phyloP scores from a whole-genome alignment of 2,329 filamentous ascomycete species.

The Xylaria multiplex region DNA sequence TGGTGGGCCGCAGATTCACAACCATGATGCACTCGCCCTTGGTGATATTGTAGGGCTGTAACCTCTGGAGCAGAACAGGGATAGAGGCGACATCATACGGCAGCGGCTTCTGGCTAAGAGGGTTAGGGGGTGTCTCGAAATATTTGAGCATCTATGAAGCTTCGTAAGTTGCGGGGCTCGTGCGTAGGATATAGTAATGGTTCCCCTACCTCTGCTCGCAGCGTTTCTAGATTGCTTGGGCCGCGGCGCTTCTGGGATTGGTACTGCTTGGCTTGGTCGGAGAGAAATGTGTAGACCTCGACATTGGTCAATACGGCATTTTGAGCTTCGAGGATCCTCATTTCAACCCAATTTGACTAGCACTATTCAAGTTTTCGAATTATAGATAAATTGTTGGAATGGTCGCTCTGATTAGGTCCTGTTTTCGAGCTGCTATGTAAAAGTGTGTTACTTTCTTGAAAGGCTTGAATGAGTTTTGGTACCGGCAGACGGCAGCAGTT shows the following conservation, averaged over 20 bases:
- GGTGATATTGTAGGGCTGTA: slow-evolving; percentile 68
- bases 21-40: slow-evolving; percentile 77
- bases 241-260: slow-evolving; percentile 62
- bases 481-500: no score
- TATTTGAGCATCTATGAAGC: slow-evolving; percentile 67
- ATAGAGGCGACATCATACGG: slow-evolving; percentile 66
- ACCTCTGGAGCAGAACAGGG: slow-evolving; percentile 61
- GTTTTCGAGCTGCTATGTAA: no score
- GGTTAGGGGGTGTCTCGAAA: slow-evolving; percentile 64
- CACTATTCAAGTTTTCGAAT: neutral
- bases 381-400: neutral
- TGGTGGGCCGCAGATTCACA: slow-evolving; percentile 70
- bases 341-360: slow-evolving; percentile 42
- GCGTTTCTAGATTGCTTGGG: slow-evolving; percentile 67
- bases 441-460: no score
- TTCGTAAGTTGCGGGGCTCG: slow-evolving; percentile 3
- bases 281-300: slow-evolving; percentile 75
- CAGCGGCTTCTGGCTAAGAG: slow-evolving; percentile 64
- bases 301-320: slow-evolving; percentile 76
- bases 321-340: slow-evolving; percentile 79
- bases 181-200: slow-evolving; percentile 4
- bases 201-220: slow-evolving; percentile 70
- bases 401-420: neutral
- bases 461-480: no score
- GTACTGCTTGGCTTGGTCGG: slow-evolving; percentile 64